A percentile compares a stretch with the other conserved stretches of the same genome.
Evolutionary conservation across 176 grass and related monocot genomes (phyloP).

Genomic region (Paspalum notatum): DNA sequence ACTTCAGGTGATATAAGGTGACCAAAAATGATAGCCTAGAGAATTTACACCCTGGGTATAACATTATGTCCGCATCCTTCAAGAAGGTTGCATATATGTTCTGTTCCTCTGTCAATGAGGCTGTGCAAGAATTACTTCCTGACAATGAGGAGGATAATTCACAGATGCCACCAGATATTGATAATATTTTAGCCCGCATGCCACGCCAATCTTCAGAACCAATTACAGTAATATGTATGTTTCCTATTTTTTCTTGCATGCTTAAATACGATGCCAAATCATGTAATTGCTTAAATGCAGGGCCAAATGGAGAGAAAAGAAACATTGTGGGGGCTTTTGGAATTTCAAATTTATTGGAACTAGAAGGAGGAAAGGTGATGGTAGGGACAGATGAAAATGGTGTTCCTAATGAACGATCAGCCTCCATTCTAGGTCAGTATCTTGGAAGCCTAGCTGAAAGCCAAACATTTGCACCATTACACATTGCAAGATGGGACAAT

Average conservation of each 20-base stretch:
- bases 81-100: not conserved
- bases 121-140: too few species aligned
- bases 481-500: conserved; percentile 14
- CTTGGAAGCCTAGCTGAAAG: conserved; percentile 2
- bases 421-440: not conserved
- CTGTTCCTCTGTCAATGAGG: too few species aligned
- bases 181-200: too few species aligned
- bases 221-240: too few species aligned
- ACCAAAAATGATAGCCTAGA: not conserved
- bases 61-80: not conserved
- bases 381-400: conserved; percentile 6
- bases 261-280: too few species aligned
- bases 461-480: conserved; percentile 20
- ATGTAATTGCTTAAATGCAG: too few species aligned
- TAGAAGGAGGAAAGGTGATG: conserved; percentile 6
- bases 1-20: conserved; percentile 26
- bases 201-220: too few species aligned
- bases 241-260: too few species aligned
- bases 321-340: not conserved
- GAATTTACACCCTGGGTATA: not conserved
- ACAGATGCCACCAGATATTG: too few species aligned
- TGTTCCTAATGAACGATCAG: not conserved
- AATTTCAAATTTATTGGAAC: not conserved
- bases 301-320: not conserved
- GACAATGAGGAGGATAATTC: too few species aligned